phyloP scores from a whole-genome alignment of 257 asterid species.

The Solanum gracilifrons region DNA sequence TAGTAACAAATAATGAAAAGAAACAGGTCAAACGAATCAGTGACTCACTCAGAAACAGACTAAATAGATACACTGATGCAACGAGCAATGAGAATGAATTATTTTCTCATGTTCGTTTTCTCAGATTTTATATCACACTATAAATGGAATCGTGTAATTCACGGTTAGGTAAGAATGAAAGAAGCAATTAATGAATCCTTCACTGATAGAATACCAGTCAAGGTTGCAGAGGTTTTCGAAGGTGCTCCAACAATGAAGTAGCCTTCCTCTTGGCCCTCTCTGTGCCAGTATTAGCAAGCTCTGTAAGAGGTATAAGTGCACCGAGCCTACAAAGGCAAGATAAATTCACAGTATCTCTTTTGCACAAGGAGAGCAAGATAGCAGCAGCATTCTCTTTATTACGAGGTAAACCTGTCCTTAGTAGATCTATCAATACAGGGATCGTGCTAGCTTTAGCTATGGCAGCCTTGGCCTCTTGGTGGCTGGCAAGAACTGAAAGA shows the following conservation, averaged over 20 bases:
- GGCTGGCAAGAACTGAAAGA: constrained; percentile 80
- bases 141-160: constrained; percentile 19
- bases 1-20: neutral
- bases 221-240: constrained; percentile 32
- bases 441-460: constrained; percentile 68
- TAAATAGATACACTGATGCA: constrained; percentile 13
- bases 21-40: neutral
- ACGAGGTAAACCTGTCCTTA: constrained; percentile 60
- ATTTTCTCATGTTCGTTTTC: constrained; percentile 25
- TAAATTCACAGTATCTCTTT: constrained; percentile 57
- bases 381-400: constrained; percentile 77
- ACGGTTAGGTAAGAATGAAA: constrained; percentile 8
- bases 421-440: constrained; percentile 64
- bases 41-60: neutral
- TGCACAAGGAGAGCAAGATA: constrained; percentile 70
- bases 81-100: constrained; percentile 20
- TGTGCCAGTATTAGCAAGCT: constrained; percentile 68
- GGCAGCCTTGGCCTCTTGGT: constrained; percentile 74
- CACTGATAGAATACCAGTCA: neutral
- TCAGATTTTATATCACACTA: constrained; percentile 20
- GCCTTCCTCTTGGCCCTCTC: constrained; percentile 92
- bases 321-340: constrained; percentile 71
- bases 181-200: neutral
- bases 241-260: constrained; percentile 62
- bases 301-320: constrained; percentile 58